Percentiles rank a stretch among this genome's conserved stretches.
Evolutionary conservation across 805 yeast genomes (phyloP).

Genomic region (Ogataea populi-albae): DNA sequence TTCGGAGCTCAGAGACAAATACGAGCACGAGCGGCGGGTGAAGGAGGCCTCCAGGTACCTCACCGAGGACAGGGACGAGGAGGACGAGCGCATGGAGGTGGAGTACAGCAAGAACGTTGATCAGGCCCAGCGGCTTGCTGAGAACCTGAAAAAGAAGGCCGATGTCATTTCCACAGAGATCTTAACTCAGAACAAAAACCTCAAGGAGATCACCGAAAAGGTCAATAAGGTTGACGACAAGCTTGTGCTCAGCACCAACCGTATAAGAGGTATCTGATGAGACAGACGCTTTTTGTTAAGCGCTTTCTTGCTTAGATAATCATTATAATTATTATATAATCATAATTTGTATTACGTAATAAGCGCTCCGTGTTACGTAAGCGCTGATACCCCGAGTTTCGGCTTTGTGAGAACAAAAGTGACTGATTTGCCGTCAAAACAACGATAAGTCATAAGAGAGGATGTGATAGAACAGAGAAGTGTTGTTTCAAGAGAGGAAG

Average conservation of each 20-base stretch:
- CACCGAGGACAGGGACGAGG: constrained; percentile 79
- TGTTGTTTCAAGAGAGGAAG: too few relatives aligned
- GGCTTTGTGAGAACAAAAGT: too few relatives aligned
- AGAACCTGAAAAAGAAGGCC: constrained; percentile 72
- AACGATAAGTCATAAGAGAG: too few relatives aligned
- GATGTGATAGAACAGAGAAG: too few relatives aligned
- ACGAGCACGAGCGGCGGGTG: constrained; percentile 50
- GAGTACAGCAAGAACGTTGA: constrained; percentile 83
- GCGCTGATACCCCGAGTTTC: too few relatives aligned
- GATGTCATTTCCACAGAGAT: constrained; percentile 72
- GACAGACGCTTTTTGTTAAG: too few relatives aligned
- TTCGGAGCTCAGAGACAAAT: constrained; percentile 39
- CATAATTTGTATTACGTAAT: too few relatives aligned
- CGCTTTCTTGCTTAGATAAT: too few relatives aligned
- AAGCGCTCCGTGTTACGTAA: too few relatives aligned
- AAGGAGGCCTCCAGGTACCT: constrained; percentile 67
- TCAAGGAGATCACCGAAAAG: constrained; percentile 74
- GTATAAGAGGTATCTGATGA: constrained; percentile 33
- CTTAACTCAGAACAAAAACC: constrained; percentile 69
- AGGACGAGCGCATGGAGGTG: constrained; percentile 89
- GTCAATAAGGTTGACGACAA: constrained; percentile 83
- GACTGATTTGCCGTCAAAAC: too few relatives aligned
- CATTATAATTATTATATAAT: too few relatives aligned
- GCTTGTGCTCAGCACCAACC: constrained; percentile 39
- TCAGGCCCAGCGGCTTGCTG: constrained; percentile 66